Base-by-base conservation (phyloP, 257 asterid genomes). In the Leptodermis oblonga region DNA sequence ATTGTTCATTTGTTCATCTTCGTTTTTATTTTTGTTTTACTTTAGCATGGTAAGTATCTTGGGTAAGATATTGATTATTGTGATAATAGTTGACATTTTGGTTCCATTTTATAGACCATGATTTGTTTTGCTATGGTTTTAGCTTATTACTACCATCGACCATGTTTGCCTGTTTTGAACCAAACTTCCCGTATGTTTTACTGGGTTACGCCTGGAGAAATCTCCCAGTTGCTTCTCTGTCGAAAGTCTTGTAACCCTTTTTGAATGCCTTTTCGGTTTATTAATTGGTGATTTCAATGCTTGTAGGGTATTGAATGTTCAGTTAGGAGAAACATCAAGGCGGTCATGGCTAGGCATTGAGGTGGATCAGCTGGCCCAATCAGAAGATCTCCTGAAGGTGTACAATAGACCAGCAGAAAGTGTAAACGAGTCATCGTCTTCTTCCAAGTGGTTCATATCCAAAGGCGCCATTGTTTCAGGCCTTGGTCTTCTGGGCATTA, bases 271-370 rank as follows among this genome's bases (percentile, higher is more conserved):
- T n/a, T n/a, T n/a, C n/a, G n/a, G n/a, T n/a, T n/a, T n/a, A 5
- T 22, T 13, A 64, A 12, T 63, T 59, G 55, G 63, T 23, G 42
- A 45, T 65, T 62, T 55, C 65, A 76, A 80, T 74, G 39, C 22
- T 15, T 69, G 81, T 80, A 94, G 99, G 88, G 85, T 77, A 5
- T 70, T 92, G 74, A 94, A 94, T 67, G 88, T 85, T 62, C 97
- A 91, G 65, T 51, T 94, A 67, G 98, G 99, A 77, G 99, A 94
- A 82, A 82, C 88, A 42, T 87, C 99, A 36, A 83, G 96, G 81
- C 70, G 86, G 74, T 89, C 95, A 41, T 94, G 99, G 99, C 89
- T 94, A 1, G 99, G 98, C 12, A 86, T 89, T 30, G 98, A 94
- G 82, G 97, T 79, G 26, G 98, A 94, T 76, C 97, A 88, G 22